A percentile compares a stretch with the other conserved stretches of the same genome.
Conservation (phyloP, 2,329 filamentous ascomycete species). For the Venturia effusa region DNA sequence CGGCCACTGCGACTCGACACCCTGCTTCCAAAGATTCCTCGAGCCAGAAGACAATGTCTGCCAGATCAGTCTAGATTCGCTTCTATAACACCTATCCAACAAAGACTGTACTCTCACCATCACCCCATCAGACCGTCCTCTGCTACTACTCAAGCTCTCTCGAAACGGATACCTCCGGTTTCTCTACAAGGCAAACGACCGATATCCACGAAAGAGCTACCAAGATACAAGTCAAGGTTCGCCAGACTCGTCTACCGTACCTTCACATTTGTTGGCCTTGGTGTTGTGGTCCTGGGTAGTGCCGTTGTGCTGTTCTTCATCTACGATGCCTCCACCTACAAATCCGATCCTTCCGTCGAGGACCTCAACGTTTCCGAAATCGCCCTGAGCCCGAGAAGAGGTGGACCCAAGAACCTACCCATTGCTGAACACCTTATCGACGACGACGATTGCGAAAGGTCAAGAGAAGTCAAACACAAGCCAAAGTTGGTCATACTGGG, state of each 20-base stretch:
- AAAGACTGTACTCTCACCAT: neutral
- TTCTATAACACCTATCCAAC: neutral
- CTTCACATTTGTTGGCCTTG: constrained; percentile 63
- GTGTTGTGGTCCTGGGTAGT: constrained; percentile 57
- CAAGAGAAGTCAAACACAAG: constrained; percentile 67
- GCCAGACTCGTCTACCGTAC: constrained; percentile 53
- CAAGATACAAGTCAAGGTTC: constrained; percentile 14
- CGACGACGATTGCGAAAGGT: constrained; percentile 69
- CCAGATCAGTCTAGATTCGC: neutral
- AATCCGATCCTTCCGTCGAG: constrained; percentile 50
- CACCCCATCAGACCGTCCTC: neutral
- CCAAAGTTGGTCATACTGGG: constrained; percentile 86
- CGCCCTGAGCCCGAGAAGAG: constrained; percentile 68
- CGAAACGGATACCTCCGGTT: neutral
- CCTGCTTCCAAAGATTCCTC: neutral
- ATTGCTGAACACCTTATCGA: constrained; percentile 82
- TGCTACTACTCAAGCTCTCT: neutral
- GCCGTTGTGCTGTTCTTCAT: constrained; percentile 77
- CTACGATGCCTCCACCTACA: constrained; percentile 89
- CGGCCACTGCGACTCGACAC: neutral
- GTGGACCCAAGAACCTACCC: constrained; percentile 90
- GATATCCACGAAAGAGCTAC: neutral
- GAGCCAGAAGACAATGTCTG: neutral
- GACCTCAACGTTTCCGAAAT: constrained; percentile 79
- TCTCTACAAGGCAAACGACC: neutral